Evolutionary conservation across 345 rosid genomes (phyloP).

Genomic region (Alliaria petiolata): DNA sequence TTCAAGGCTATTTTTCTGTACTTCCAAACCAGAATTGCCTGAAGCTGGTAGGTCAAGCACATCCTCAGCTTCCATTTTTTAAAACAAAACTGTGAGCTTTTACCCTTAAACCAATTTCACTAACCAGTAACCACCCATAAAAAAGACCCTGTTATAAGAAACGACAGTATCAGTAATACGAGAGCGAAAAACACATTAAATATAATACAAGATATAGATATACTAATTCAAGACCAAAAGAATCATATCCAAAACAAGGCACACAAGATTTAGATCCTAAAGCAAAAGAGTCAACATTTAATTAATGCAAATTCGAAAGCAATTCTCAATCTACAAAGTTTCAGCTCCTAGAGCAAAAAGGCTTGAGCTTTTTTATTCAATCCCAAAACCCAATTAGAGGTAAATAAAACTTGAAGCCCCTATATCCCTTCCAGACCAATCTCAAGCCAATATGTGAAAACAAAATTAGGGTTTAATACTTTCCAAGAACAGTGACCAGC

Average conservation of each 20-base stretch:
- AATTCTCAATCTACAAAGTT: background rate
- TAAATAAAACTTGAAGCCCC: background rate
- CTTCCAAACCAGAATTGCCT: constrained; percentile 26
- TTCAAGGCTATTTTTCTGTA: constrained; percentile 35
- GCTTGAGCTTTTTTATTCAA: background rate
- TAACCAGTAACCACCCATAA: background rate
- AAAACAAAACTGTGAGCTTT: background rate
- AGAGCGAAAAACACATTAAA: background rate
- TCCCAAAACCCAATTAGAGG: background rate
- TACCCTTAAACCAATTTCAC: constrained; percentile 9
- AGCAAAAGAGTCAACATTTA: background rate
- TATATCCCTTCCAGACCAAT: background rate
- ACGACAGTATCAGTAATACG: background rate
- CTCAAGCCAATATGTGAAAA: background rate
- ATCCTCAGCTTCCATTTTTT: constrained; percentile 48
- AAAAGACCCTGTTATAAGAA: constrained; percentile 24
- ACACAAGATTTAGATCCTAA: background rate
- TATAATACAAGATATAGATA: background rate
- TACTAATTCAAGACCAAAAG: background rate
- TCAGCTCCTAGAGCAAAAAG: background rate
- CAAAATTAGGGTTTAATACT: background rate
- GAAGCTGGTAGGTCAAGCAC: constrained; percentile 30
- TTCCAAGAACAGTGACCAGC: background rate
- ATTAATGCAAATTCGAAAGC: background rate
- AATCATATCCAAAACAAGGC: background rate